Percentiles rank a stretch among this genome's conserved stretches.
Conservation (phyloP, 2,329 filamentous ascomycete species). For the Teratosphaeria gauchensis region DNA sequence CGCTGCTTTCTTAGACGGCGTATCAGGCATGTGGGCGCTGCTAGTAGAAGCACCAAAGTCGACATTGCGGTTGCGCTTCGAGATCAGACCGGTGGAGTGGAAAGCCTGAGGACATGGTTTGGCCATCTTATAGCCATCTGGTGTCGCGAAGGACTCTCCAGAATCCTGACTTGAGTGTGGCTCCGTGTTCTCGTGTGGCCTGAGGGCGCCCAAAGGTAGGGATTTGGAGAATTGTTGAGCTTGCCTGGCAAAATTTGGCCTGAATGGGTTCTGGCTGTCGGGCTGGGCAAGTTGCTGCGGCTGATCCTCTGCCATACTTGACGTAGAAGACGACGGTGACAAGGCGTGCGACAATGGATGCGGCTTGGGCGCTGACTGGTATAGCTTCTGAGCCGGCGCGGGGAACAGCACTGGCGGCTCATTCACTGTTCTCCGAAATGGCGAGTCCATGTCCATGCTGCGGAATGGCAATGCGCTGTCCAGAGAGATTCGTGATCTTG, state of each 20-base stretch:
- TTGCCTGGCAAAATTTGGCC: slow-evolving; percentile 42
- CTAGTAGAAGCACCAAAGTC: slow-evolving; percentile 52
- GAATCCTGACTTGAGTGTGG: slow-evolving; percentile 27
- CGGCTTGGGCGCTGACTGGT: slow-evolving; percentile 38
- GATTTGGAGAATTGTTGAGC: slow-evolving; percentile 61
- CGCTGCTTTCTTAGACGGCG: slow-evolving; percentile 85
- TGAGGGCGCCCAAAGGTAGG: slow-evolving; percentile 56
- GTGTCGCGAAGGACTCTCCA: slow-evolving; percentile 57
- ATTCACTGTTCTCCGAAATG: slow-evolving; percentile 47
- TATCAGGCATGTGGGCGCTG: slow-evolving; percentile 74
- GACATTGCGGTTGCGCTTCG: slow-evolving; percentile 75
- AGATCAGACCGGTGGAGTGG: slow-evolving; percentile 88
- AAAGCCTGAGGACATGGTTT: slow-evolving; percentile 76
- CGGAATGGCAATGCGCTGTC: slow-evolving; percentile 65
- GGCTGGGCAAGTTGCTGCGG: slow-evolving; percentile 7
- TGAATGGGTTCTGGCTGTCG: not conserved
- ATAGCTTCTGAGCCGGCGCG: slow-evolving; percentile 20
- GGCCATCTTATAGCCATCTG: slow-evolving; percentile 64
- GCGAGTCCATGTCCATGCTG: slow-evolving; percentile 58
- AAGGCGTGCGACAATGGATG: slow-evolving; percentile 82
- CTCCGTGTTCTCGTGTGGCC: slow-evolving; percentile 39
- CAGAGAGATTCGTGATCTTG: slow-evolving; percentile 60
- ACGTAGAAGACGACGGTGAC: slow-evolving; percentile 76
- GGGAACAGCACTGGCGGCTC: slow-evolving; percentile 45
- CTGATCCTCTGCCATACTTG: slow-evolving; percentile 56